Evolutionary conservation across 2,329 filamentous ascomycete species (phyloP), one percentile per base, ranked within the genome.

Genomic region (Penicillium sp.): DNA sequence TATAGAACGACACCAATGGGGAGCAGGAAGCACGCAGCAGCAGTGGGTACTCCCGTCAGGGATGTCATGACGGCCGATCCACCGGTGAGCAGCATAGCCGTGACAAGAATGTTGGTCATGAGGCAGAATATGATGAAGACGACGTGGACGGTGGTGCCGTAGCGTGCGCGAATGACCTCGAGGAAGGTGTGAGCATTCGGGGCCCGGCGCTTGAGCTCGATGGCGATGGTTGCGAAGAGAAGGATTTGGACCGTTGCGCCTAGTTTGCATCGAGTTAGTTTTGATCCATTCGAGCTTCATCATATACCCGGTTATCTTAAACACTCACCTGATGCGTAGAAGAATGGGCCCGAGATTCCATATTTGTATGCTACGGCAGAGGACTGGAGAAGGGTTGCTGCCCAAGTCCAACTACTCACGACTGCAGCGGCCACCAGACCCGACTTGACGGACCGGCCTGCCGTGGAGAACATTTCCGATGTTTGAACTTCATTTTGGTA

Each of bases 401-500:
- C 92, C 92, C 92, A 96, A 0, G 92, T 96, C 92, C 93, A 96
- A 5, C 89, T 92, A 16, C 89, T 93, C 3, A 96, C 91, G n/a
- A 96, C 92, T 16, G 92, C 92, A 5, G 91, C 90, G 11, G 91
- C 90, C 0, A 96, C 91, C 14, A 96, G 82, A 44, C 92, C 93
- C 9, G 91, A 92, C 73, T 96, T 96, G 65, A 96, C 91, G 1
- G 90, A 92, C 61, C 93, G 83, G 18, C 92, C 92, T 51, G 92
- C 92, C 0, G 92, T 96, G 63, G 85, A 92, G 81, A 96, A 96
- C 86, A 92, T 95, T 78, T 96, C 92, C 0, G 90, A 93, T 0
- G 93, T 96, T 74, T 96, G 92, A 3, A 93, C 74, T 71, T 79
- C 92, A 80, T 87, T 82, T 69, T 88, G 87, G 72, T 89, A 89